phyloP scores from a whole-genome alignment of 1,139 yeast genomes.

The Torulaspora globosa region DNA sequence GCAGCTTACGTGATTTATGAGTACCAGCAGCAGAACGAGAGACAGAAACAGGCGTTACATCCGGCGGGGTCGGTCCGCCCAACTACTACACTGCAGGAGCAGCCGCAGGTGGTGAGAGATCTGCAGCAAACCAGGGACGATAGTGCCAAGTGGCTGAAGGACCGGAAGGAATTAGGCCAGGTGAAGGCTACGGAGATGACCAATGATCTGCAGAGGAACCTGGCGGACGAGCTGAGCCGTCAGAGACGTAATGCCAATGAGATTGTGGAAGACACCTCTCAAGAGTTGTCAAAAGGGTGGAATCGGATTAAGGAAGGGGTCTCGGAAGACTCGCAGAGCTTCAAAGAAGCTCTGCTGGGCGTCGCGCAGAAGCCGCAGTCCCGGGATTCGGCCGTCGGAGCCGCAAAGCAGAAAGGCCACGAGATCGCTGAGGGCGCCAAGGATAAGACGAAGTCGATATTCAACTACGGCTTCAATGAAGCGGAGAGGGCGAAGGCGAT shows the following conservation, averaged over 20 bases:
- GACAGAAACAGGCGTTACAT: slow-evolving; percentile 17
- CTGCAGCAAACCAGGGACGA: slow-evolving; percentile 16
- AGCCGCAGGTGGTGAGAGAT: slow-evolving; percentile 10
- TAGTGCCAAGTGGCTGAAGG: slow-evolving; percentile 19
- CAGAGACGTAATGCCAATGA: slow-evolving; percentile 15
- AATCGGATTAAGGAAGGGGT: slow-evolving; percentile 23
- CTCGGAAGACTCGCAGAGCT: slow-evolving; percentile 20
- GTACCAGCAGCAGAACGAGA: slow-evolving; percentile 20
- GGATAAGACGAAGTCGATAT: slow-evolving; percentile 27
- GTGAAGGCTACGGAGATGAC: slow-evolving; percentile 15
- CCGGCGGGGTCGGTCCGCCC: slow-evolving; percentile 9
- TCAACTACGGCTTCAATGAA: slow-evolving; percentile 34
- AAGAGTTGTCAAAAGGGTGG: slow-evolving; percentile 18
- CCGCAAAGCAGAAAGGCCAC: slow-evolving; percentile 4
- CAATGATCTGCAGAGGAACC: slow-evolving; percentile 14
- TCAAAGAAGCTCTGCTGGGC: slow-evolving; percentile 20
- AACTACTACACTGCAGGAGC: slow-evolving; percentile 8
- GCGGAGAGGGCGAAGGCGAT: slow-evolving; percentile 35
- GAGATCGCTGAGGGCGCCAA: slow-evolving; percentile 16
- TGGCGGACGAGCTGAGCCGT: slow-evolving; percentile 11
- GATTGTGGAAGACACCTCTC: slow-evolving; percentile 15
- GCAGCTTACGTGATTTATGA: slow-evolving; percentile 25
- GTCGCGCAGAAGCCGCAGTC: slow-evolving; percentile 3
- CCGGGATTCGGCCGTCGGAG: neutral
- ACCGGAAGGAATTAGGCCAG: slow-evolving; percentile 17